Conservation (phyloP, 2,329 filamentous ascomycete species). For the Aureobasidium sp. region DNA sequence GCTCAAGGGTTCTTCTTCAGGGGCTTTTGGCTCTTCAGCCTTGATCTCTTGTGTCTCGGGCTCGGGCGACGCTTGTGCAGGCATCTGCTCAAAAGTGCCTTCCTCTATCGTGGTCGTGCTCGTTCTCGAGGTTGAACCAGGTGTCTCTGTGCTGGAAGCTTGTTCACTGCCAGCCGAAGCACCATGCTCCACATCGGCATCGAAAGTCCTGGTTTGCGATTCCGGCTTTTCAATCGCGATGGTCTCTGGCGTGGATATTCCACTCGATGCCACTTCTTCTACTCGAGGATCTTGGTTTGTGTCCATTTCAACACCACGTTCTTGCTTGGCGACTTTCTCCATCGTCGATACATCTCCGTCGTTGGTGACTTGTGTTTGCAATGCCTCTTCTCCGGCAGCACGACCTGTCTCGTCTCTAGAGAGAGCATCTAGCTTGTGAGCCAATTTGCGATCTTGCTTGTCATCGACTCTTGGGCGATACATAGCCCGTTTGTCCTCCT, state of each 20-base stretch:
- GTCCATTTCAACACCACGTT: neutral
- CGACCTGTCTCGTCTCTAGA: neutral
- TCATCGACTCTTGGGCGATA: no score
- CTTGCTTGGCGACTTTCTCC: neutral
- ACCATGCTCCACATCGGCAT: neutral
- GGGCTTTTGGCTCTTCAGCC: neutral
- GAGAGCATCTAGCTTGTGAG: neutral
- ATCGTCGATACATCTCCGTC: neutral
- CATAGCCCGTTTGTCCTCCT: neutral
- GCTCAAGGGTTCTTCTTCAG: constrained; percentile 3
- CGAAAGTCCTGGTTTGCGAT: neutral
- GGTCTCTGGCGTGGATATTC: neutral
- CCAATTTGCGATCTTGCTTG: neutral
- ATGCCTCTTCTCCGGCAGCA: neutral
- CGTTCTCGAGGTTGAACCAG: neutral
- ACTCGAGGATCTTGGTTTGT: neutral
- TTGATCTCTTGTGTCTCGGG: neutral
- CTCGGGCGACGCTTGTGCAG: neutral
- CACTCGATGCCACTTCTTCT: neutral
- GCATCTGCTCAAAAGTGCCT: neutral
- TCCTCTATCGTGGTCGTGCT: neutral
- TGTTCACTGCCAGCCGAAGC: neutral
- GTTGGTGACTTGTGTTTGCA: neutral
- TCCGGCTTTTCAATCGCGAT: neutral
- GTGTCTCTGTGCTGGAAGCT: neutral